Percentiles rank a stretch among this genome's conserved stretches.
phyloP scores from a whole-genome alignment of 2,329 filamentous ascomycete species.

The Chalaropsis ovoidea region DNA sequence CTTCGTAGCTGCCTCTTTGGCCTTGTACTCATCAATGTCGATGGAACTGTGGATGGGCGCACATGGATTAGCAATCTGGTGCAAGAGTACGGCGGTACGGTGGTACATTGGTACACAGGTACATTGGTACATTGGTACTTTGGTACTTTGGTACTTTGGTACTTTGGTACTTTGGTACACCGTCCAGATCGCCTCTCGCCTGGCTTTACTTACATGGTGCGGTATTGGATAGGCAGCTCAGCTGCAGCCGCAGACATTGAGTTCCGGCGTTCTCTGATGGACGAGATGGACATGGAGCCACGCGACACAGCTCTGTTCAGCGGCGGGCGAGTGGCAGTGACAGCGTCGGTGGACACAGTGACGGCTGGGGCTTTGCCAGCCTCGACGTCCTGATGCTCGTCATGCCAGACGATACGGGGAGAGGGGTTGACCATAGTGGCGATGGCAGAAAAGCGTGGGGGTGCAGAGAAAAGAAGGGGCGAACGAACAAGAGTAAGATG shows the following conservation, averaged over 20 bases:
- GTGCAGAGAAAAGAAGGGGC: neutral
- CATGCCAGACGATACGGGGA: slow-evolving; percentile 20
- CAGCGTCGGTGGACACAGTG: slow-evolving; percentile 12
- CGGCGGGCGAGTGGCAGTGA: slow-evolving; percentile 19
- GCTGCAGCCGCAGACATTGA: slow-evolving; percentile 23
- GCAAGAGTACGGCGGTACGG: slow-evolving; percentile 4
- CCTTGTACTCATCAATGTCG: slow-evolving; percentile 47
- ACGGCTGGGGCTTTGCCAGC: slow-evolving; percentile 19
- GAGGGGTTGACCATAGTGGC: slow-evolving; percentile 18
- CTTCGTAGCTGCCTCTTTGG: slow-evolving; percentile 33
- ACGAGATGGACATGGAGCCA: slow-evolving; percentile 25
- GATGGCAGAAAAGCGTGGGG: neutral
- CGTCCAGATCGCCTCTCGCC: neutral
- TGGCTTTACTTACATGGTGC: slow-evolving; percentile 39
- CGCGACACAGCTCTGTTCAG: slow-evolving; percentile 23
- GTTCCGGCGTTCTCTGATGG: slow-evolving; percentile 21
- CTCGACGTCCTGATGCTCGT: slow-evolving; percentile 20
- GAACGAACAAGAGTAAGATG: neutral
- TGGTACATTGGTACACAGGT: neutral
- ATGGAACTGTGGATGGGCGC: slow-evolving; percentile 35
- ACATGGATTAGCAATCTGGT: neutral
- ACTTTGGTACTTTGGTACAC: neutral
- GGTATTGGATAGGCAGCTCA: slow-evolving; percentile 44
- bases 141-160: neutral
- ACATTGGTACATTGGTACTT: neutral